Conservation (phyloP, 306 rosid species). For the Sicyos baderoa region DNA sequence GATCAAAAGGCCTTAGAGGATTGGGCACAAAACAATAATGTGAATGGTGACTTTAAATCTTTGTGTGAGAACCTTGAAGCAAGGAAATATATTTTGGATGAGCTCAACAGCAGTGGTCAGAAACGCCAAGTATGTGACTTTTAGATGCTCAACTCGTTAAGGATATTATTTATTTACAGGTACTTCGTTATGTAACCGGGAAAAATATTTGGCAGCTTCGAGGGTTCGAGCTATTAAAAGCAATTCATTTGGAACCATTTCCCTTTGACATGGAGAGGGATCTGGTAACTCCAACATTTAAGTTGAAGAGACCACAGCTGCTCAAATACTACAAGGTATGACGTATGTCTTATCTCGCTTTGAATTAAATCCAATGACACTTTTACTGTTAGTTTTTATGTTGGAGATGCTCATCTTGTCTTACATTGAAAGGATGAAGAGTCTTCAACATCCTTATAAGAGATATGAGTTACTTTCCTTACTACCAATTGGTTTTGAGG, state of each 20-base stretch:
- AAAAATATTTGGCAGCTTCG: conserved; percentile 48
- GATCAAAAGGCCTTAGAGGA: conserved; percentile 62
- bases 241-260: conserved; percentile 68
- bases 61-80: conserved; percentile 58
- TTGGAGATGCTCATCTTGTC: too few relatives aligned
- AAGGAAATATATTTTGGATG: conserved; percentile 67
- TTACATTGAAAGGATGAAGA: too few relatives aligned
- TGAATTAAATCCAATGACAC: background rate
- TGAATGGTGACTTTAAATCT: conserved; percentile 54
- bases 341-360: conserved; percentile 27
- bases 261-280: conserved; percentile 91
- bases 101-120: conserved; percentile 62
- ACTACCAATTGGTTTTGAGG: too few relatives aligned
- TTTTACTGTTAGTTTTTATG: background rate
- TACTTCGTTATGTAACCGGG: conserved; percentile 16
- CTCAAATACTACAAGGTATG: conserved; percentile 68
- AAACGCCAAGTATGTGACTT: conserved; percentile 50
- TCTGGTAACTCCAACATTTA: conserved; percentile 79
- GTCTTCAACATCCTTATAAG: too few relatives aligned
- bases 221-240: conserved; percentile 83
- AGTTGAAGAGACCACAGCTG: conserved; percentile 75
- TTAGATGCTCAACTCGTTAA: background rate
- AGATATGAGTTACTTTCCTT: too few relatives aligned
- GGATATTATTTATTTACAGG: background rate
- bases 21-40: conserved; percentile 56